phyloP scores from a whole-genome alignment of 331 rosid species.

The Malus hybrid region DNA sequence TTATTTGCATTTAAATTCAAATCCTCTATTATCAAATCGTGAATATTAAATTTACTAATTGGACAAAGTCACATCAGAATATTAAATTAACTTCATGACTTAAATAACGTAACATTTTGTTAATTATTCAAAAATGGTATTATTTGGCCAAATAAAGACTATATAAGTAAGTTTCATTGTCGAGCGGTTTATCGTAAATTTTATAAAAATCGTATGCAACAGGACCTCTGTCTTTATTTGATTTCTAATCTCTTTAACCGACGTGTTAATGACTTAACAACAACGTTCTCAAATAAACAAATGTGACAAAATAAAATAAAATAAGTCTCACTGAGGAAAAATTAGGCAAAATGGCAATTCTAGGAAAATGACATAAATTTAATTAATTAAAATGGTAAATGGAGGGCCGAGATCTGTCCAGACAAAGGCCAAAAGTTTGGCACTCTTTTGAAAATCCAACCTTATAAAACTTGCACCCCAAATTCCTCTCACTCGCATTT shows the following conservation, averaged over 20 bases:
- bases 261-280: neutral
- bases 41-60: too few species aligned
- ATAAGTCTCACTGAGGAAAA: neutral
- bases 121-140: too few species aligned
- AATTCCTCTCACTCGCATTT: neutral
- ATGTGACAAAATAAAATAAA: neutral
- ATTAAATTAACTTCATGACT: too few species aligned
- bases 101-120: too few species aligned
- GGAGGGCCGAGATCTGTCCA: neutral
- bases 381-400: neutral
- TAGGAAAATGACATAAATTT: neutral
- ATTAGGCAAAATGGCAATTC: neutral
- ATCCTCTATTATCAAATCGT: too few species aligned
- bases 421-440: slow-evolving; percentile 3
- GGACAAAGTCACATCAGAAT: too few species aligned
- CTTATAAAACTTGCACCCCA: slow-evolving; percentile 17
- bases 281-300: neutral
- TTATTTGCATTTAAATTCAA: too few species aligned
- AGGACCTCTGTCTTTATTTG: too few species aligned
- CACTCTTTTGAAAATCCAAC: neutral
- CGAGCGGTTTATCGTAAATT: too few species aligned
- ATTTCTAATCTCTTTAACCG: neutral
- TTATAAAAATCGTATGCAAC: too few species aligned
- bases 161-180: too few species aligned
- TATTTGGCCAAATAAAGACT: fast-evolving